Base-by-base conservation (phyloP, 345 rosid genomes). In the Ricinus communis region DNA sequence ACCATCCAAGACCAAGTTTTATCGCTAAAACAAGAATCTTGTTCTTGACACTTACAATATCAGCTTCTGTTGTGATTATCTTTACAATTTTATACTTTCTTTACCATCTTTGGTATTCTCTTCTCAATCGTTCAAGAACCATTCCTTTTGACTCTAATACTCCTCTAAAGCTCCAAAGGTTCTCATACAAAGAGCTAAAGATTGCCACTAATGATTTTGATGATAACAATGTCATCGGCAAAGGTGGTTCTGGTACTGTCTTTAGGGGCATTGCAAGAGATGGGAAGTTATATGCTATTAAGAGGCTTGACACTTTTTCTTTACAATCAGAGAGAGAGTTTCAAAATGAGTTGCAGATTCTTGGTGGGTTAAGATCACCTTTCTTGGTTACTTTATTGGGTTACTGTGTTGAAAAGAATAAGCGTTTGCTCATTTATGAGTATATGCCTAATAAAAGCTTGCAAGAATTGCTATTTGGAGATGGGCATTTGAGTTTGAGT, bases 201-300 rank as follows among this genome's bases (percentile, higher is more conserved):
- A 62, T 81, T 54, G 98, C 98, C 30, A 90, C 99, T 25, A 75
- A 82, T 71, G 90, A 88, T 58, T 94, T 94, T 69, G 79, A 85
- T 71, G 92, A 82, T 9, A 77, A 79, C 22, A 91, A 91, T 69
- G 66, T 88, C 58, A 83, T 94, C 0, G 99, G 99, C 3, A 92
- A 88, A 83, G 99, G 99, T n/a, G 99, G 99, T 2, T 90, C 99
- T 1, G 99, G 88, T 22, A 95, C 99, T 33, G 99, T 95, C 8
- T 95, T 89, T 70, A 79, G 87, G 74, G 97, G 98, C 81, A 85
- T 87, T 76, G 80, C 83, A 0, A 81, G 76, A 74, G 93, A 90
- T 60, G 98, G 99, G 21, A 95, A 89, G 80, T 72, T 88, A 21
- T 84, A 84, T 71, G 99, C 98, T 2, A 82, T 95, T 55, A 95